Evolutionary conservation across 2,329 filamentous ascomycete genomes (phyloP), one percentile per base, ranked within the genome.

Genomic region (Pseudogymnoascus sp.): DNA sequence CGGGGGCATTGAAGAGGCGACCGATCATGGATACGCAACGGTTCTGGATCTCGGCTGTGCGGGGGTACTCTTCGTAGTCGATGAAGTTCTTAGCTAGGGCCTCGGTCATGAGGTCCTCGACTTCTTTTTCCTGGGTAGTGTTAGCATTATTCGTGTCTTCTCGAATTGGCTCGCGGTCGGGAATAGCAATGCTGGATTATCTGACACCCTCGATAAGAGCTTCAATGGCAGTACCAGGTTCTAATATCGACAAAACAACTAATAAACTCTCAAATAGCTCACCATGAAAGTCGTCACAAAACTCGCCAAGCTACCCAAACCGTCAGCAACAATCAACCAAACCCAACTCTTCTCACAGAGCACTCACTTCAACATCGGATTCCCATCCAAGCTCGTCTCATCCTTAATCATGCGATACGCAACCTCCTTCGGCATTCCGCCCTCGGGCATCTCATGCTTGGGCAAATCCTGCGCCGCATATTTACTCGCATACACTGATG

Each of bases 351-450:
- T 28, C 8, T 6, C 45, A 18, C 16, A n/a, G 35, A 45, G 18
- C 11, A 72, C 81, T 69, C 77, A 90, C 87, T 88, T 91, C 66
- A 96, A 83, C 81, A 92, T 93, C 7, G 92, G 91, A 69, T 93
- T 96, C 62, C 92, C 92, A 73, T 97, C 93, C 61, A 97, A 80
- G 67, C 90, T 95, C 67, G 97, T 81, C 72, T 96, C 91, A 74
- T 97, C 93, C 80, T 91, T 93, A 81, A 97, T 97, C 90, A 97
- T 89, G 59, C 92, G 88, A 76, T 97, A 96, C n/a, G 93, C 93
- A 61, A 96, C 84, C 68, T 96, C 90, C 69, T 85, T 87, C 49
- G 93, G 93, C 93, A 97, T 96, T 77, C 96, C 90, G 18, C 78
- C 71, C 70, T 96, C 91, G 1, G 93, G 92, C 85, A 97, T 97